Evolutionary conservation across 306 rosid species (phyloP).

Genomic region (Cyamopsis tetragonoloba): DNA sequence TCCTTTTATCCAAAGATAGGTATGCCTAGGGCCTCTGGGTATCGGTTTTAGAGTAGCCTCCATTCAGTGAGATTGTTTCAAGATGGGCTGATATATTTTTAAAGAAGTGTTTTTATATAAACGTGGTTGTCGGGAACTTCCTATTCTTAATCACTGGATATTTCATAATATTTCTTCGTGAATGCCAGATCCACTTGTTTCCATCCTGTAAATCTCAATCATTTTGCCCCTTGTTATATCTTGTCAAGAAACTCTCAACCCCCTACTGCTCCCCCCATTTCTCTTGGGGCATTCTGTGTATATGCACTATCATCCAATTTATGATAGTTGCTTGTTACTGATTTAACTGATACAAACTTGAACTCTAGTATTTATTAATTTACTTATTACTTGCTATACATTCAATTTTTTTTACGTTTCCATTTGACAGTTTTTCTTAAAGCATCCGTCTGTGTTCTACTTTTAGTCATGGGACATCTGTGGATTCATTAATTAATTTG

Average conservation of each 20-base stretch:
- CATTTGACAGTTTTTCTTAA: neutral
- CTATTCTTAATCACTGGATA: no score
- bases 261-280: neutral
- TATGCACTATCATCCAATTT: neutral
- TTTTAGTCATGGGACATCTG: neutral
- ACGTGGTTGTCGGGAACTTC: neutral
- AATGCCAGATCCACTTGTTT: neutral
- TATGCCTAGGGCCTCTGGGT: neutral
- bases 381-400: conserved; percentile 1
- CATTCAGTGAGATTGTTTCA: neutral
- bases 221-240: neutral
- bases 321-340: neutral
- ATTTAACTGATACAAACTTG: neutral
- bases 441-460: neutral
- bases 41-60: neutral
- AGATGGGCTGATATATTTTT: neutral
- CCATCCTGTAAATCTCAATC: neutral
- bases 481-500: neutral
- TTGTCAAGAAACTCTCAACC: neutral
- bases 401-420: neutral
- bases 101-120: neutral
- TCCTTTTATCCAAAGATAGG: neutral
- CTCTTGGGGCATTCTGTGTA: neutral
- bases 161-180: no score
- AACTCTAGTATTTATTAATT: neutral